Evolutionary conservation across 2,329 filamentous ascomycete genomes (phyloP).

Genomic region (Ambrosiella xylebori): DNA sequence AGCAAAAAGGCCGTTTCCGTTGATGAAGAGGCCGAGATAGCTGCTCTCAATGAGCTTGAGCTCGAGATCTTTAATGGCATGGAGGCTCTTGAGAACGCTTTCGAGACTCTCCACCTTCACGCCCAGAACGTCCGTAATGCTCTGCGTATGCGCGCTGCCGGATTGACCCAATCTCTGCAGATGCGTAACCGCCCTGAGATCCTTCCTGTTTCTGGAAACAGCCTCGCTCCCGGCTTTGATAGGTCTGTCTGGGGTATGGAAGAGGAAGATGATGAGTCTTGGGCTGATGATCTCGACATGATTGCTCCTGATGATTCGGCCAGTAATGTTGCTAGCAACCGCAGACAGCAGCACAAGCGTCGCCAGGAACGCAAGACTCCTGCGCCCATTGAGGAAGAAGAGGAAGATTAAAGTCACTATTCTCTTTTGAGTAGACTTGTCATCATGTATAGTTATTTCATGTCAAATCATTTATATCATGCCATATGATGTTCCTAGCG

Average conservation of each 20-base stretch:
- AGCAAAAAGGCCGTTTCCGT: constrained; percentile 54
- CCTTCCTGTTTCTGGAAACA: constrained; percentile 32
- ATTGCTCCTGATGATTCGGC: constrained; percentile 65
- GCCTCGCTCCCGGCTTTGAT: constrained; percentile 28
- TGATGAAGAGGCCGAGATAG: constrained; percentile 87
- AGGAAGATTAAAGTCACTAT: constrained; percentile 33
- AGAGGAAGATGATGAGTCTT: constrained; percentile 38
- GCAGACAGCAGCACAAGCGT: constrained; percentile 49
- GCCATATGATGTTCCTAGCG: background rate
- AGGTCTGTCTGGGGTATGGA: constrained; percentile 26
- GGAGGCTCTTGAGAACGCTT: constrained; percentile 86
- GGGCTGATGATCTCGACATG: constrained; percentile 34
- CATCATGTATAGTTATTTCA: background rate
- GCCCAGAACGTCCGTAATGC: constrained; percentile 66
- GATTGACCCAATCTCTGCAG: constrained; percentile 48
- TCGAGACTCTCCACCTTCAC: constrained; percentile 73
- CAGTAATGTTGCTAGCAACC: constrained; percentile 60
- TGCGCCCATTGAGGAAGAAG: constrained; percentile 56
- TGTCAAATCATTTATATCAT: background rate
- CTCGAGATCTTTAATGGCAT: constrained; percentile 85
- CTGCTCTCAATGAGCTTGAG: constrained; percentile 76
- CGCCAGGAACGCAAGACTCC: constrained; percentile 53
- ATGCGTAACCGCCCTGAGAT: constrained; percentile 41
- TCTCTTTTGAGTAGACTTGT: background rate
- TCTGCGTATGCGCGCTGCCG: constrained; percentile 67